These are phyloP conservation scores for Pinus taeda DNA, from an alignment of 75 land plant species.

Conservation along the genomic window DNA sequence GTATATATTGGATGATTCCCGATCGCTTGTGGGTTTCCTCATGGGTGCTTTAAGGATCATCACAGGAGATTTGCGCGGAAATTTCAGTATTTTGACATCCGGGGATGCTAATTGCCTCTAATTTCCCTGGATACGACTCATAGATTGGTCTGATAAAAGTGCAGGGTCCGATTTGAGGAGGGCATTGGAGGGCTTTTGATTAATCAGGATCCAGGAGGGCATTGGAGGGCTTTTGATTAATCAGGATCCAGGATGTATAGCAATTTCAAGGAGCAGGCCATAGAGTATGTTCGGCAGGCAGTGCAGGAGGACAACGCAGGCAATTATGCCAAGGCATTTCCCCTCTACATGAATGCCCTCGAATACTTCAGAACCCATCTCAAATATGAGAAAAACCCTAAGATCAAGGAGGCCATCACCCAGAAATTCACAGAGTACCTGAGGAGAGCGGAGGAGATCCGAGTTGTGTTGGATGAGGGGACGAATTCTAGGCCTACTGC, in stretches of 20 bases:
- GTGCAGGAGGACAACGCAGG: constrained; percentile 98
- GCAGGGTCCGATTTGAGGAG: too few species aligned
- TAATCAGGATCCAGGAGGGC: constrained; percentile 36
- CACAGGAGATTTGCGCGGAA: too few species aligned
- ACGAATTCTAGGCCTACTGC: constrained; percentile 47
- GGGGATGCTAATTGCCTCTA: too few species aligned
- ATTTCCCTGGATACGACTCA: too few species aligned
- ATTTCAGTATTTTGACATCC: too few species aligned
- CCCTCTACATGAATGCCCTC: constrained; percentile 97
- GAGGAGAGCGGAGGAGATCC: constrained; percentile 97
- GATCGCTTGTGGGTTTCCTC: too few species aligned
- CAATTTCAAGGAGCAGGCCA: constrained; percentile 99
- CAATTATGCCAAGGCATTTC: constrained; percentile 94
- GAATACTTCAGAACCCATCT: constrained; percentile 97
- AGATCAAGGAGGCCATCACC: constrained; percentile 98
- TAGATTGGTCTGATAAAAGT: too few species aligned
- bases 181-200: too few species aligned
- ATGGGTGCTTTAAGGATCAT: too few species aligned
- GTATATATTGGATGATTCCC: too few species aligned
- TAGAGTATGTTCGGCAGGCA: constrained; percentile 96
- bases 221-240: too few species aligned
- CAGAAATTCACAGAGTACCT: constrained; percentile 98
- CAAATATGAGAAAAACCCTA: constrained; percentile 99
- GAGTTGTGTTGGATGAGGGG: constrained; percentile 88
- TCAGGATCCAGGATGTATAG: constrained; percentile 81